These are phyloP conservation scores for Artomyces pyxidatus DNA, from an alignment of 768 basidiomycete species.

Conservation along the genomic window DNA sequence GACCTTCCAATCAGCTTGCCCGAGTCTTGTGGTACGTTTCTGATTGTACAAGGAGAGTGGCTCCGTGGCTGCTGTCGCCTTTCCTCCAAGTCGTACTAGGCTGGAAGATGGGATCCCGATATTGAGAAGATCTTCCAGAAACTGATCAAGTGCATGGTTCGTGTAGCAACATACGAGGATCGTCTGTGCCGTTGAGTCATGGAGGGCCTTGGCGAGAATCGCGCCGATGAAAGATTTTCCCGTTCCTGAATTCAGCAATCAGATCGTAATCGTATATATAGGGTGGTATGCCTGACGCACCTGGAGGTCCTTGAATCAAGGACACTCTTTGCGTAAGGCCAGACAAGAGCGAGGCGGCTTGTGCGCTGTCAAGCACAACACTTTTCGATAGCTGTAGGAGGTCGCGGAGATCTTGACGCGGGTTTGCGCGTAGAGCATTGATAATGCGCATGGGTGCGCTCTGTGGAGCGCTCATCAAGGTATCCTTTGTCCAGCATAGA, in stretches of 20 bases:
- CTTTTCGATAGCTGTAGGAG: constrained; percentile 30
- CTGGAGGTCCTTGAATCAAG: constrained; percentile 66
- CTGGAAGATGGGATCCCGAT: constrained; percentile 43
- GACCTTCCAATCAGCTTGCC: constrained; percentile 29
- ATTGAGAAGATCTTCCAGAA: constrained; percentile 52
- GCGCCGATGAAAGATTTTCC: constrained; percentile 72
- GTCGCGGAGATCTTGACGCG: constrained; percentile 31
- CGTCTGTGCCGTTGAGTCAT: constrained; percentile 36
- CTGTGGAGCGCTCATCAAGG: constrained; percentile 11
- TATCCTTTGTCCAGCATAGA: constrained; percentile 40
- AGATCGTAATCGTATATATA: not conserved
- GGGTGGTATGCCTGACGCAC: constrained; percentile 26
- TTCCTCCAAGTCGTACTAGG: constrained; percentile 54
- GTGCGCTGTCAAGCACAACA: constrained; percentile 45
- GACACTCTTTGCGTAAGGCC: constrained; percentile 51
- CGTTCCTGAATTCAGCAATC: constrained; percentile 37
- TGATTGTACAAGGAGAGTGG: constrained; percentile 38
- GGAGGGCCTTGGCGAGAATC: constrained; percentile 51
- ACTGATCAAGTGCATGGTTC: constrained; percentile 68
- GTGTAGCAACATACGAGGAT: constrained; percentile 70
- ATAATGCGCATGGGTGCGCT: constrained; percentile 20
- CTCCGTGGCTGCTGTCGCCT: constrained; percentile 40
- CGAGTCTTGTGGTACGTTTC: constrained; percentile 17
- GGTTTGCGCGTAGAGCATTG: constrained; percentile 21
- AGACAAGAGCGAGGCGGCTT: constrained; percentile 35